A percentile compares a stretch with the other conserved stretches of the same genome.
Evolutionary conservation across 208 protist species (phyloP).

Genomic region (Trypanosoma mega): DNA sequence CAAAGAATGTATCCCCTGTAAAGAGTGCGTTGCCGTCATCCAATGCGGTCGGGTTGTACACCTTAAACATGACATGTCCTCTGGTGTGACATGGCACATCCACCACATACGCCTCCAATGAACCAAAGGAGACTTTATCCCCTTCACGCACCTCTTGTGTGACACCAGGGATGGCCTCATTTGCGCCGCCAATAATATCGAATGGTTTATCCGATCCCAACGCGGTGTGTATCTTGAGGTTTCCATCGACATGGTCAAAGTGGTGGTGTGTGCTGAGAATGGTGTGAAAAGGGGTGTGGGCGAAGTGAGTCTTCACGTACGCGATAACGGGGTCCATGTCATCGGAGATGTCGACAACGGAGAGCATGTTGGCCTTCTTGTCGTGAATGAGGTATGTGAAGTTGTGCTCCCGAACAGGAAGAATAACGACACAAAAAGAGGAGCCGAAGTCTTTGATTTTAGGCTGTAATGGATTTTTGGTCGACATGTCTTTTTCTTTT

Average conservation of each 20-base stretch:
- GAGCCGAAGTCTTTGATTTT: conserved; percentile 39
- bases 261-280: conserved; percentile 95
- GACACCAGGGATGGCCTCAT: conserved; percentile 64
- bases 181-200: conserved; percentile 69
- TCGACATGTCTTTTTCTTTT: too few relatives aligned
- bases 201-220: conserved; percentile 26
- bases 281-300: conserved; percentile 34
- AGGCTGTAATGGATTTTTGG: too few relatives aligned
- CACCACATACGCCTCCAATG: conserved; percentile 63
- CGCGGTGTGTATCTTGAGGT: conserved; percentile 43
- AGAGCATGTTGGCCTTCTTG: conserved; percentile 44
- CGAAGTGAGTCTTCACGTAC: conserved; percentile 25
- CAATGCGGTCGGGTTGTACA: conserved; percentile 30
- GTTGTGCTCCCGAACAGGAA: conserved; percentile 90
- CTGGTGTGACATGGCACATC: conserved; percentile 88
- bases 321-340: conserved; percentile 64
- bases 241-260: conserved; percentile 91
- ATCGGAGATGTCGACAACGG: conserved; percentile 85
- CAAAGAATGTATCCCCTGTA: conserved; percentile 94
- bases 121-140: conserved; percentile 57
- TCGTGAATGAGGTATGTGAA: conserved; percentile 91
- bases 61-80: conserved; percentile 79
- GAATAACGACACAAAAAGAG: conserved; percentile 66
- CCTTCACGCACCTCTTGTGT: conserved; percentile 63
- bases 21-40: conserved; percentile 81